A percentile compares a stretch with the other conserved stretches of the same genome.
Evolutionary conservation across 1,284 basidiomycete genomes (phyloP).

Genomic region (Abortiporus biennis): DNA sequence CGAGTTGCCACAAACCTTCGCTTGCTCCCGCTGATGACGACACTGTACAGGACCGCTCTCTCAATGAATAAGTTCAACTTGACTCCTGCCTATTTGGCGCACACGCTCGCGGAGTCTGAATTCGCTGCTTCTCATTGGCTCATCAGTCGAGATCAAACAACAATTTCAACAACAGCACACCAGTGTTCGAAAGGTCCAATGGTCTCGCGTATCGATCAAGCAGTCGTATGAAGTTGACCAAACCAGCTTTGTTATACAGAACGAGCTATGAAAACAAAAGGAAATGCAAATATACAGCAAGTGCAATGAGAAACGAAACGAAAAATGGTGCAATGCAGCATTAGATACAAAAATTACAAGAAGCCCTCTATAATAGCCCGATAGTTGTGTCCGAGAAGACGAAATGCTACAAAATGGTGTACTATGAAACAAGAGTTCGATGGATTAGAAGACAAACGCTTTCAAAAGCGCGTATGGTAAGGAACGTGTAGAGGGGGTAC

Average conservation of each 20-base stretch:
- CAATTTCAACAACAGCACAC: no score
- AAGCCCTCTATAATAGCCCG: conserved; percentile 19
- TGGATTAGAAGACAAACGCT: conserved; percentile 17
- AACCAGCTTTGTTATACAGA: conserved; percentile 21
- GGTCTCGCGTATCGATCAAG: no score
- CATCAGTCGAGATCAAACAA: no score
- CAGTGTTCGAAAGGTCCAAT: no score
- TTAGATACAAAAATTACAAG: conserved; percentile 19
- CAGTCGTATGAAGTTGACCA: no score
- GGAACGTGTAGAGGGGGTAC: conserved; percentile 10
- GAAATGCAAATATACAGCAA: conserved; percentile 9
- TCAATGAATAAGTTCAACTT: no score
- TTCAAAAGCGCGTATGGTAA: conserved; percentile 16
- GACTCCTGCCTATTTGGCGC: no score
- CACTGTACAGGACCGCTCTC: no score
- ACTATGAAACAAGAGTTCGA: conserved; percentile 20
- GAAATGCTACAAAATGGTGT: conserved; percentile 33
- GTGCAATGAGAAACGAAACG: conserved; percentile 3
- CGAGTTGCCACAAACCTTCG: no score
- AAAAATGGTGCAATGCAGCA: conserved; percentile 9
- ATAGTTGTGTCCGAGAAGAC: conserved; percentile 15
- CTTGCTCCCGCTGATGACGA: no score
- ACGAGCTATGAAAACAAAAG: conserved; percentile 14
- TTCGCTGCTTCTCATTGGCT: no score
- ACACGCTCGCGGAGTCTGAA: no score